Evolutionary conservation across 2,329 filamentous ascomycete genomes (phyloP), one percentile per base, ranked within the genome.

Genomic region (Dissoconium aciculare): DNA sequence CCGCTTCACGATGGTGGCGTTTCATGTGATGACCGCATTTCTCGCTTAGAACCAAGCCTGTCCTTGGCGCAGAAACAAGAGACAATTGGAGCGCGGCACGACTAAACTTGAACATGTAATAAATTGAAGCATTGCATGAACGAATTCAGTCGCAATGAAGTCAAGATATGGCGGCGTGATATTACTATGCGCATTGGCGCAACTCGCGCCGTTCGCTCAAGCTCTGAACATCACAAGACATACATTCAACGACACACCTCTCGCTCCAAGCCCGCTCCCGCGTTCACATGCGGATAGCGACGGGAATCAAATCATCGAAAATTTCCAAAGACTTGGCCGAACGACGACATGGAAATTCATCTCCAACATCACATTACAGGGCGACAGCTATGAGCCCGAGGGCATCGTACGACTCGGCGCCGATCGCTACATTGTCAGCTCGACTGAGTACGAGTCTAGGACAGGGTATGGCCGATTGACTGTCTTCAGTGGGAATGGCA

Each of bases 381-480:
- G 59, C 15, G 55, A 64, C 33, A 57, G 57, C 1, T 62, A 57
- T 38, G 63, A 66, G 34, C 63, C 63, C 2, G 64, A 67, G 36
- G 62, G 64, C 3, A 57, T 66, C 27, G 54, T 63, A 9, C 55
- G 59, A 3, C 38, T 66, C 1, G 52, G 56, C 5, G 38, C 52
- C 12, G 52, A 63, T 25, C 58, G 60, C 11, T 64, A 58, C 32
- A 51, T 65, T 35, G 51, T 67, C 23, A 58, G 56, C 13, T 54
- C 57, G 6, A 61, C 58, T 11, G 56, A 64, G 40, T 65, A 59
- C 40, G n/a, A n/a, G n/a, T n/a, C n/a, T n/a, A n/a, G n/a, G n/a
- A 62, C 53, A 3, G 62, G 63, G 0, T 63, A 61, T 28, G 56
- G 55, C 5, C 61, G 66, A 30, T 33, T 66, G 26, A 49, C 63